Base-by-base conservation (phyloP, 2,329 filamentous ascomycete genomes). In the Delphinella strobiligena region DNA sequence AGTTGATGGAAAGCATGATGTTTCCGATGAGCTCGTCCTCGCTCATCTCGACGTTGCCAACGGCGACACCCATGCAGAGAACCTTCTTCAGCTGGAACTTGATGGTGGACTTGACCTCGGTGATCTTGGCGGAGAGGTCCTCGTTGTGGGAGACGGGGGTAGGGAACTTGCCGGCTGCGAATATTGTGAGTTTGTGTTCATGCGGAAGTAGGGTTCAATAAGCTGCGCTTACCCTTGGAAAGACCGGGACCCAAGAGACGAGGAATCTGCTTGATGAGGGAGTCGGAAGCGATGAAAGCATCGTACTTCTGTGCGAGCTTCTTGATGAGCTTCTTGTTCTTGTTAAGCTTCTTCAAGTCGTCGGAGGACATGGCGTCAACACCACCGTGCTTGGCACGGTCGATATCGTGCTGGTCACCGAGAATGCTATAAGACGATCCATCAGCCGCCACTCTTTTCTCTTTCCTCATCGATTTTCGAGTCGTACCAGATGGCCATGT, bases 251-350 rank as follows among this genome's bases (percentile, higher is more conserved):
- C 91, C 66, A 98, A 74, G 68, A 98, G 87, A 95, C 91, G 91
- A 59, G 91, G 91, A 61, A 98, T 96, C 78, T 95, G 88, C 82
- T 94, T 95, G 82, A 98, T 95, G 63, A 98, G 74, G 62, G 82
- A 74, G 64, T 98, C 91, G 65, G 89, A 96, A 66, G 91, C 83
- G 65, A 98, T 72, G 74, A 98, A 98, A 58, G 91, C 91, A 10
- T 84, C 69, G 53, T 95, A 96, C 38, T 82, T 75, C 51, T 91
- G 75, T 2, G 84, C 87, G 31, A 96, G 61, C 29, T 77, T 69
- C 87, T 98, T 98, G 82, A 98, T 95, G 62, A 96, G 82, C 83
- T 98, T 98, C 85, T 98, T 96, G 86, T 98, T 98, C 86, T 98
- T 98, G 83, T 98, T 98, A 57, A 98, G 86, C 83, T 98, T 98